Percentiles rank a stretch among this genome's conserved stretches.
These are phyloP conservation scores for Imleria badia DNA, from an alignment of 768 basidiomycete genomes.

Conservation along the genomic window DNA sequence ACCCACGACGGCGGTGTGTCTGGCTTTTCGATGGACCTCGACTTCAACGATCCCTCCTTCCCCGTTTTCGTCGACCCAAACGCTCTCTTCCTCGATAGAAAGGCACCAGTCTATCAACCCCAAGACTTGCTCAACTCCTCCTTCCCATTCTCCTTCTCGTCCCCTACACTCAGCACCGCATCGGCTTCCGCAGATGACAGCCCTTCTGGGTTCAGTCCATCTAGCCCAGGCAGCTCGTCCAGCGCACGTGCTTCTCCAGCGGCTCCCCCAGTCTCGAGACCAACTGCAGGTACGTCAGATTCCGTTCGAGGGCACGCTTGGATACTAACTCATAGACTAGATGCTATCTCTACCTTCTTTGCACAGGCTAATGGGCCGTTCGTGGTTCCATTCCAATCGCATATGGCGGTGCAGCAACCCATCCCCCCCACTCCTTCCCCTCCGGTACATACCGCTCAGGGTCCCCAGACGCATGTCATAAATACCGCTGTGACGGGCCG, in stretches of 20 bases:
- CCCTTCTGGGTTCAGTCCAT: constrained; percentile 20
- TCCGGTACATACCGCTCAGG: constrained; percentile 24
- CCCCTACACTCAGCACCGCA: constrained; percentile 32
- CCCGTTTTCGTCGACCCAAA: constrained; percentile 64
- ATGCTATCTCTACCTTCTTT: constrained; percentile 15
- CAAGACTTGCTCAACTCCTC: constrained; percentile 29
- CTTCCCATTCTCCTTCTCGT: constrained; percentile 46
- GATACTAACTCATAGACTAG: constrained; percentile 25
- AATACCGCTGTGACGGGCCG: constrained; percentile 17
- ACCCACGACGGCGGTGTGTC: constrained; percentile 37
- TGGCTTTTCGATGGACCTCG: constrained; percentile 56
- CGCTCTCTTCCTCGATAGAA: constrained; percentile 48
- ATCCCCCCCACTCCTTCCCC: constrained; percentile 40
- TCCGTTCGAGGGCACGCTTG: not conserved
- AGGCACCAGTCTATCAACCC: constrained; percentile 22
- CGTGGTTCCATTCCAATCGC: constrained; percentile 39
- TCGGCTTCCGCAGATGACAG: constrained; percentile 33
- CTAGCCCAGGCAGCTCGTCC: constrained; percentile 29
- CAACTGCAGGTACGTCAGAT: constrained; percentile 18
- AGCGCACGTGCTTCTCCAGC: constrained; percentile 34
- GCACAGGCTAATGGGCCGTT: constrained; percentile 12
- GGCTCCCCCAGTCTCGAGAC: constrained; percentile 20
- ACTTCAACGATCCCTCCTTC: constrained; percentile 46
- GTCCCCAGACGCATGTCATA: constrained; percentile 24
- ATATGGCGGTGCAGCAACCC: constrained; percentile 13